A percentile compares a stretch with the other conserved stretches of the same genome.
Conservation (phyloP, 2,329 filamentous ascomycete species). For the Pseudopithomyces chartarum region DNA sequence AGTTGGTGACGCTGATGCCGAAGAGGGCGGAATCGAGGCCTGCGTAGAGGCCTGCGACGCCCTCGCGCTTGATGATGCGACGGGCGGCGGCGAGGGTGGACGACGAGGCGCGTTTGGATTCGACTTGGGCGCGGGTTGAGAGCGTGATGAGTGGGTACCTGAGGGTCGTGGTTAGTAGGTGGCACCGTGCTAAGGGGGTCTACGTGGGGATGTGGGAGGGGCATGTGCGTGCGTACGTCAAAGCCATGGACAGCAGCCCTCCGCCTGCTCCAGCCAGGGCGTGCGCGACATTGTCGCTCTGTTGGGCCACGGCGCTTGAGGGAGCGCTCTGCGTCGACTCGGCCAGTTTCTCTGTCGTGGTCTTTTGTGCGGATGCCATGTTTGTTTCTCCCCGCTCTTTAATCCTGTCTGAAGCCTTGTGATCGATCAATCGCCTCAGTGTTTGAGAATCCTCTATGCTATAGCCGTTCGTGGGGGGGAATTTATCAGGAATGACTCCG, state of each 20-base stretch:
- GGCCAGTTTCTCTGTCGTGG: conserved; percentile 40
- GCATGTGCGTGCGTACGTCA: conserved; percentile 68
- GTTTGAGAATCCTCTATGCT: no score
- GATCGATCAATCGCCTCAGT: no score
- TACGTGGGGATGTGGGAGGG: neutral
- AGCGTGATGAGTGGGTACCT: conserved; percentile 97
- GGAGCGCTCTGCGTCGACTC: conserved; percentile 44
- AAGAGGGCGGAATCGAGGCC: conserved; percentile 94
- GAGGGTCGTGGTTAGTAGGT: conserved; percentile 11
- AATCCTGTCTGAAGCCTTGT: neutral
- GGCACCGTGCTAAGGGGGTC: neutral
- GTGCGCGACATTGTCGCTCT: conserved; percentile 96
- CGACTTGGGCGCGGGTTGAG: conserved; percentile 95
- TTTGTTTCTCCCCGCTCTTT: conserved; percentile 11
- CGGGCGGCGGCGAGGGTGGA: conserved; percentile 82
- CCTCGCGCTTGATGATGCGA: conserved; percentile 89
- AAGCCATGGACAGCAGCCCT: conserved; percentile 90
- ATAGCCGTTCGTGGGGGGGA: no score
- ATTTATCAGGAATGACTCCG: neutral
- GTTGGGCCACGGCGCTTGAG: conserved; percentile 71
- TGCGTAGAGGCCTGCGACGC: conserved; percentile 85
- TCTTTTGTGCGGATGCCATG: conserved; percentile 39
- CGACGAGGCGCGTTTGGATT: conserved; percentile 89
- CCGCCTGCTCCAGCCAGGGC: conserved; percentile 91
- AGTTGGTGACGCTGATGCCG: conserved; percentile 98